Percentiles rank a stretch among this genome's conserved stretches.
Conservation (phyloP, 2,329 filamentous ascomycete genomes). For the Dryadomyces quercus-mongolicae region DNA sequence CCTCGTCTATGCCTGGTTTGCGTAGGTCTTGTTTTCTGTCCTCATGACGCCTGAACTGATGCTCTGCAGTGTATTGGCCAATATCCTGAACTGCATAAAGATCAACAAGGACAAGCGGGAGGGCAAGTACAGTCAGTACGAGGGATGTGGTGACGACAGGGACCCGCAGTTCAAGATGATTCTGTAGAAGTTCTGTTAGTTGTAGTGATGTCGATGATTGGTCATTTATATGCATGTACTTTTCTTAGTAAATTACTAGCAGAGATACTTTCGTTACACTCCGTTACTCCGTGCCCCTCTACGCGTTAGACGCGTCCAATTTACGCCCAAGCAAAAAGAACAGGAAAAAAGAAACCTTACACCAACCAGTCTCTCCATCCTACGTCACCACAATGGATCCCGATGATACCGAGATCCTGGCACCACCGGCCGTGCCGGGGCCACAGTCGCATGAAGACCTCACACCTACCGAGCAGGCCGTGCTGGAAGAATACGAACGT, state of each 20-base stretch:
- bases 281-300: neutral
- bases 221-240: no score
- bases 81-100: constrained; percentile 51
- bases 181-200: constrained; percentile 29
- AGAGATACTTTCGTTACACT: no score
- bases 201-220: no score
- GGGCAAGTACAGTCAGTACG: constrained; percentile 46
- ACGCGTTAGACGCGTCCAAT: neutral
- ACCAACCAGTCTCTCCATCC: neutral
- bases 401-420: constrained; percentile 6
- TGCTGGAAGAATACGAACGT: constrained; percentile 85
- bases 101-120: constrained; percentile 49
- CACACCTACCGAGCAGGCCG: constrained; percentile 78
- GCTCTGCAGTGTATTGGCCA: constrained; percentile 38
- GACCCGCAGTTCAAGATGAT: constrained; percentile 51
- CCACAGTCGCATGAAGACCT: constrained; percentile 32
- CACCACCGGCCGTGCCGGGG: constrained; percentile 1
- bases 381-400: constrained; percentile 4
- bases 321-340: neutral
- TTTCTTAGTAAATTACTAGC: no score
- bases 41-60: neutral
- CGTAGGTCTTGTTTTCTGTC: constrained; percentile 37
- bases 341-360: neutral
- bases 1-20: constrained; percentile 49
- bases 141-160: constrained; percentile 48